Conservation (phyloP, 1,139 yeast species). For the Debaryomyces coudertii region DNA sequence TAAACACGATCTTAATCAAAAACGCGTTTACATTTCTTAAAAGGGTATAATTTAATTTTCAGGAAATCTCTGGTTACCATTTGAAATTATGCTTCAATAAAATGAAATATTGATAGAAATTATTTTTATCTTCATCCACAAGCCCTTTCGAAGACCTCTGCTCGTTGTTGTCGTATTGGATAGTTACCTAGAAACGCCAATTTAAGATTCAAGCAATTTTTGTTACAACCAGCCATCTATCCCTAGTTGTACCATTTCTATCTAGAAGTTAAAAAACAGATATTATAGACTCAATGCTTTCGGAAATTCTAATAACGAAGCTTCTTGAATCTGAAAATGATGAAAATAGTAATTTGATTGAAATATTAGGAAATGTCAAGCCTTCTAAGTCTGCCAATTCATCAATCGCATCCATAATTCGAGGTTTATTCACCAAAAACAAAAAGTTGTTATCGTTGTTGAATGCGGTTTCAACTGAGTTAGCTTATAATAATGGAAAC, state of each 20-base stretch:
- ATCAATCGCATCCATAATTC: slow-evolving; percentile 36
- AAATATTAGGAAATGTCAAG: slow-evolving; percentile 39
- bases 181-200: neutral
- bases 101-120: neutral
- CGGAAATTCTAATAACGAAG: slow-evolving; percentile 8
- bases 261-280: neutral
- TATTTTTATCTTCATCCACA: neutral
- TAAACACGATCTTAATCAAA: slow-evolving; percentile 5
- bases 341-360: slow-evolving; percentile 37
- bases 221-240: neutral
- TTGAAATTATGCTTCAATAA: neutral
- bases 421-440: slow-evolving; percentile 49
- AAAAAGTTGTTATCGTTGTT: slow-evolving; percentile 32
- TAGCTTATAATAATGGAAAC: slow-evolving; percentile 20
- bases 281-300: slow-evolving; percentile 1
- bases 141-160: neutral
- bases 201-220: neutral
- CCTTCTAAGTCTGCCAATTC: slow-evolving; percentile 33
- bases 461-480: slow-evolving; percentile 20
- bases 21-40: slow-evolving; percentile 9
- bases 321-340: slow-evolving; percentile 27
- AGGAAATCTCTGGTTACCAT: neutral
- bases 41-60: slow-evolving; percentile 6
- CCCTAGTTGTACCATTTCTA: neutral
- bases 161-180: neutral